Conservation (phyloP, 805 yeast species). For the Candida anglica region DNA sequence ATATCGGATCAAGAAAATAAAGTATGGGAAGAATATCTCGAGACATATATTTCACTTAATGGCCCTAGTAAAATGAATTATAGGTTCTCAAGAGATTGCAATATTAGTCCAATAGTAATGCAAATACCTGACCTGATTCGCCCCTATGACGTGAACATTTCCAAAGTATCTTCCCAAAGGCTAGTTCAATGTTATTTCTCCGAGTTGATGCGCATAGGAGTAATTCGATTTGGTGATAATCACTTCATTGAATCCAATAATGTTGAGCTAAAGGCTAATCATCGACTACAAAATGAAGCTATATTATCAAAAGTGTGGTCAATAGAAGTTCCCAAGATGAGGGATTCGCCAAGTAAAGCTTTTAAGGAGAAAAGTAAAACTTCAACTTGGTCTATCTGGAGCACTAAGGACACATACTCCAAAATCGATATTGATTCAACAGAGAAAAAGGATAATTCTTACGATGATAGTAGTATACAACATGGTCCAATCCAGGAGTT, state of each 20-base stretch:
- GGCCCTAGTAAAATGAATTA: conserved; percentile 20
- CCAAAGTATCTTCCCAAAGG: conserved; percentile 2
- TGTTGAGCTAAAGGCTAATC: conserved; percentile 3
- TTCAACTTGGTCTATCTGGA: too few relatives aligned
- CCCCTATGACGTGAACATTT: conserved; percentile 14
- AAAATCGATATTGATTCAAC: too few relatives aligned
- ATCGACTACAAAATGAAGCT: conserved; percentile 19
- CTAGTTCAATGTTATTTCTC: conserved; percentile 17
- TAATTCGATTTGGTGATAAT: conserved; percentile 7
- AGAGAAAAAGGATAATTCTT: too few relatives aligned
- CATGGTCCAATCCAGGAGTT: too few relatives aligned
- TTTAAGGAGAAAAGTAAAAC: conserved; percentile 3
- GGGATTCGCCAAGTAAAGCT: too few relatives aligned
- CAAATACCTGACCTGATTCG: conserved; percentile 11
- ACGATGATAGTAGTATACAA: too few relatives aligned
- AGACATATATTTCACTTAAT: conserved; percentile 18
- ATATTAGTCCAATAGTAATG: conserved; percentile 5
- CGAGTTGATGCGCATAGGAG: conserved; percentile 15
- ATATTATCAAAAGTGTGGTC: conserved; percentile 26
- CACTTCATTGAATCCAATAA: too few relatives aligned
- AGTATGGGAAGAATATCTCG: conserved; percentile 37
- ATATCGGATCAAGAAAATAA: conserved; percentile 26
- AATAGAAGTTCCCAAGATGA: conserved; percentile 22
- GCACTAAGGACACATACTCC: too few relatives aligned
- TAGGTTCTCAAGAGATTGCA: conserved; percentile 5